Conservation (phyloP, 1,284 basidiomycete genomes). For the Cutaneotrichosporon dermatis region DNA sequence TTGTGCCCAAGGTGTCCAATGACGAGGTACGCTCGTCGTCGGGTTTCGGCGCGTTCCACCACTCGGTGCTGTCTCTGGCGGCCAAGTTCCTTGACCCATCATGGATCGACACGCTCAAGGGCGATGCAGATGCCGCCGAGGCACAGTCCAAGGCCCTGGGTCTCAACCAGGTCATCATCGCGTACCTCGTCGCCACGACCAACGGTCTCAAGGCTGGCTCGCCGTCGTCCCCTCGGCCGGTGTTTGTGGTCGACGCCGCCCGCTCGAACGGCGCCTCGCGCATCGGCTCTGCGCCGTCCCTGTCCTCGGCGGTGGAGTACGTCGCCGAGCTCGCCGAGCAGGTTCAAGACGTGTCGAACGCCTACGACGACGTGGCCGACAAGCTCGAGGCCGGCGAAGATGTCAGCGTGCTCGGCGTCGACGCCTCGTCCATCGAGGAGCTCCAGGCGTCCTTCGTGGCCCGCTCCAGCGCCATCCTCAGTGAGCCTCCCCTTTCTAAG, state of each 20-base stretch:
- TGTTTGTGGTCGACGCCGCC: conserved; percentile 36
- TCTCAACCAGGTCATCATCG: conserved; percentile 43
- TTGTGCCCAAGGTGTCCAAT: conserved; percentile 49
- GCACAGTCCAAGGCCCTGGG: conserved; percentile 23
- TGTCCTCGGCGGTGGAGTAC: conserved; percentile 30
- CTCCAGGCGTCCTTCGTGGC: conserved; percentile 12
- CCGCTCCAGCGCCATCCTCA: conserved; percentile 12
- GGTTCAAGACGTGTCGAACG: conserved; percentile 26
- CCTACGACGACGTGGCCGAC: conserved; percentile 33
- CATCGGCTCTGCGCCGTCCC: conserved; percentile 34
- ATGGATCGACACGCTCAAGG: conserved; percentile 51
- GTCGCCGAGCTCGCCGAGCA: conserved; percentile 34
- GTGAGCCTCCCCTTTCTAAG: not conserved
- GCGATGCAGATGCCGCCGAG: not conserved
- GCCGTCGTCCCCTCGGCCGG: conserved; percentile 26
- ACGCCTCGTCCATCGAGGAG: conserved; percentile 14
- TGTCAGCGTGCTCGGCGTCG: conserved; percentile 11
- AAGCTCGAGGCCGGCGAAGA: conserved; percentile 26
- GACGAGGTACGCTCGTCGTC: conserved; percentile 66
- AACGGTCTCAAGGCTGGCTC: conserved; percentile 32
- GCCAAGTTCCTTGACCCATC: conserved; percentile 67
- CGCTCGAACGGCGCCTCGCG: conserved; percentile 16
- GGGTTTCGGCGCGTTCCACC: conserved; percentile 77
- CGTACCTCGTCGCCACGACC: conserved; percentile 35
- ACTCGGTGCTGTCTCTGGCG: conserved; percentile 70